Conservation (phyloP, 2,329 filamentous ascomycete species). For the Lachnellula subtilissima region DNA sequence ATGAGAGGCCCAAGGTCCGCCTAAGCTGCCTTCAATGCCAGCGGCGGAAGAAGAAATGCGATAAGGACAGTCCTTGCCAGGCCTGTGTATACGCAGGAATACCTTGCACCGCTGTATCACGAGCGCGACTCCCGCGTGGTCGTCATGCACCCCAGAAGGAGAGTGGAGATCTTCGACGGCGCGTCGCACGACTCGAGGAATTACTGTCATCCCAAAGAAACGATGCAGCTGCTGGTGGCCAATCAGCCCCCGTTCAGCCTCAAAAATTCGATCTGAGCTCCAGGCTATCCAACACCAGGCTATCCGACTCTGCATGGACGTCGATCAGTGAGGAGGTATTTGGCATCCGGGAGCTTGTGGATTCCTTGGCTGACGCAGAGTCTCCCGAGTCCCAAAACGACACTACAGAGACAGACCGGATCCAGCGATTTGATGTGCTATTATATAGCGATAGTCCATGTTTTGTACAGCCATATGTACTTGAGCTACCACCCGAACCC, state of each 20-base stretch:
- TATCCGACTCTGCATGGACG: neutral
- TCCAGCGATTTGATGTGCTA: constrained; percentile 1
- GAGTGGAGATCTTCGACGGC: neutral
- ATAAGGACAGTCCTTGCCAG: constrained; percentile 4
- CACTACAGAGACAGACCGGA: neutral
- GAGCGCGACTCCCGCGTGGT: neutral
- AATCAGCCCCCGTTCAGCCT: neutral
- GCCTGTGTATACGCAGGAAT: constrained; percentile 3
- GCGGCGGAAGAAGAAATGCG: constrained; percentile 7
- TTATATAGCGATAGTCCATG: constrained; percentile 3
- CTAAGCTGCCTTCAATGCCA: constrained; percentile 4
- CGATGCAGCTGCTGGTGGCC: neutral
- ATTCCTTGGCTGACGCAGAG: neutral
- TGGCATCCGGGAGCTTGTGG: constrained; percentile 2
- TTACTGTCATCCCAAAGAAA: neutral
- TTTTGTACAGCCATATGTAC: constrained; percentile 1
- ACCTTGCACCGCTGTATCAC: constrained; percentile 1
- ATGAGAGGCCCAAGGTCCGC: neutral
- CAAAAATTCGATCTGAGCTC: neutral
- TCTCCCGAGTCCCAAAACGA: neutral
- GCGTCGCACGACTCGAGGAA: constrained; percentile 2
- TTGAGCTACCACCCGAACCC: neutral
- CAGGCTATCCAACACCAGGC: neutral
- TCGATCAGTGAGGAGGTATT: constrained; percentile 1
- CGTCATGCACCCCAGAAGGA: neutral